These are phyloP conservation scores for Oryza rufipogon DNA, from an alignment of 176 grass and related monocot species.

Conservation along the genomic window DNA sequence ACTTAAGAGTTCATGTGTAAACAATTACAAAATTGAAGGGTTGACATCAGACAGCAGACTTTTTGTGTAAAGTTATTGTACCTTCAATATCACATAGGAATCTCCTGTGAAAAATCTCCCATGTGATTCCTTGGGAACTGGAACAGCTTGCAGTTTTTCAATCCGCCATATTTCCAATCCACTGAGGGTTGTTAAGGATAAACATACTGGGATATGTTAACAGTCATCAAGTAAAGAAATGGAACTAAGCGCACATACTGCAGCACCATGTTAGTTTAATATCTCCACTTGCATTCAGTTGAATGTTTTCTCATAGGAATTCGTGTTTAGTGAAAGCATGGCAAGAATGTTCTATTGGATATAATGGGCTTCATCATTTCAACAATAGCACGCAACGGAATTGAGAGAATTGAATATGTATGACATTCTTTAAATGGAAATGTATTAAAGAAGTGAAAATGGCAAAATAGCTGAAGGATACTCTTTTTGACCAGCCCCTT, in stretches of 20 bases:
- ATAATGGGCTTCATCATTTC: not conserved
- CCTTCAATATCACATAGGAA: constrained; percentile 95
- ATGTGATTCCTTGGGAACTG: constrained; percentile 74
- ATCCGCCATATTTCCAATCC: constrained; percentile 98
- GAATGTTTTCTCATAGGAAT: constrained; percentile 22
- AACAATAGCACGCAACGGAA: not conserved
- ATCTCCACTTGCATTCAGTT: constrained; percentile 2
- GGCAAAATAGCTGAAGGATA: constrained; percentile 65
- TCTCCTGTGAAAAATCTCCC: constrained; percentile 91
- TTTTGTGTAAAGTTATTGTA: constrained; percentile 41
- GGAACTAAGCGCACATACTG: not conserved
- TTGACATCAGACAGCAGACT: constrained; percentile 29
- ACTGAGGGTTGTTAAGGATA: constrained; percentile 71
- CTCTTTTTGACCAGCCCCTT: constrained; percentile 88
- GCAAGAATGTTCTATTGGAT: not conserved
- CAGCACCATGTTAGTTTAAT: constrained; percentile 23
- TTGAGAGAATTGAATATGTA: constrained; percentile 5
- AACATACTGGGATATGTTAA: constrained; percentile 17
- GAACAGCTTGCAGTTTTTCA: constrained; percentile 83
- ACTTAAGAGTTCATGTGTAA: constrained; percentile 19
- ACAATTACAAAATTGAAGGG: constrained; percentile 11
- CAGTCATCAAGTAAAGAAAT: constrained; percentile 17
- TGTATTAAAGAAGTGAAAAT: constrained; percentile 10
- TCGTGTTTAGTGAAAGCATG: not conserved
- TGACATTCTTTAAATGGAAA: constrained; percentile 26